Percentiles rank a stretch among this genome's conserved stretches.
These are phyloP conservation scores for Rutidosis leptorrhynchoides DNA, from an alignment of 129 eudicot genomes.

Conservation along the genomic window DNA sequence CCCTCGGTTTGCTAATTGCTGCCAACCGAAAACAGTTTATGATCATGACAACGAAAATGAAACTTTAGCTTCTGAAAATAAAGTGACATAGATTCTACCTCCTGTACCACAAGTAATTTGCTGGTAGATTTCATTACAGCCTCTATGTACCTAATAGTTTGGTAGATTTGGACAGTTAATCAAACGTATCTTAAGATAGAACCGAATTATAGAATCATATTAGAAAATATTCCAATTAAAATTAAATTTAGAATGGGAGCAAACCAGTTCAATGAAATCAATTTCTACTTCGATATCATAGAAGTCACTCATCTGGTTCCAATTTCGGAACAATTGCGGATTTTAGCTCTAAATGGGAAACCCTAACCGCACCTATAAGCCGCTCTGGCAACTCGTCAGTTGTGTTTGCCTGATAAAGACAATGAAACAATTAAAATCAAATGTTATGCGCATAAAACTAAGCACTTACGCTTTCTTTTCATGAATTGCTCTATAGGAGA, in stretches of 20 bases:
- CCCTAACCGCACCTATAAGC: slow-evolving; percentile 85
- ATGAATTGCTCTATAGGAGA: neutral
- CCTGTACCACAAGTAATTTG: slow-evolving; percentile 25
- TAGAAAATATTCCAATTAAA: neutral
- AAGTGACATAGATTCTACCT: slow-evolving; percentile 4
- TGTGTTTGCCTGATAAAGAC: slow-evolving; percentile 67
- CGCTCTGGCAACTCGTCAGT: slow-evolving; percentile 91
- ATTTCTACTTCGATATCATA: slow-evolving; percentile 16
- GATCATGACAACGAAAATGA: neutral
- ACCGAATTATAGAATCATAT: neutral
- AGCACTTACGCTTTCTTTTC: neutral
- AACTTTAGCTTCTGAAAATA: neutral
- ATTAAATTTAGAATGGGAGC: slow-evolving; percentile 10
- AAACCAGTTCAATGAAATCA: slow-evolving; percentile 17
- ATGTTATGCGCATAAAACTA: neutral
- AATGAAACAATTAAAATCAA: neutral
- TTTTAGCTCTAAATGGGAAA: slow-evolving; percentile 84
- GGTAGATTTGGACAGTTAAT: slow-evolving; percentile 7
- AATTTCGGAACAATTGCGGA: slow-evolving; percentile 79
- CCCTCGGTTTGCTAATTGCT: slow-evolving; percentile 19
- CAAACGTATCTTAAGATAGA: neutral
- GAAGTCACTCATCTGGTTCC: slow-evolving; percentile 50
- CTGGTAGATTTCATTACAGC: slow-evolving; percentile 9
- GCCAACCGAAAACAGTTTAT: slow-evolving; percentile 14
- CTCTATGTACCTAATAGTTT: slow-evolving; percentile 30